Base-by-base conservation (phyloP, 805 yeast species). In the Kazachstania africana region DNA sequence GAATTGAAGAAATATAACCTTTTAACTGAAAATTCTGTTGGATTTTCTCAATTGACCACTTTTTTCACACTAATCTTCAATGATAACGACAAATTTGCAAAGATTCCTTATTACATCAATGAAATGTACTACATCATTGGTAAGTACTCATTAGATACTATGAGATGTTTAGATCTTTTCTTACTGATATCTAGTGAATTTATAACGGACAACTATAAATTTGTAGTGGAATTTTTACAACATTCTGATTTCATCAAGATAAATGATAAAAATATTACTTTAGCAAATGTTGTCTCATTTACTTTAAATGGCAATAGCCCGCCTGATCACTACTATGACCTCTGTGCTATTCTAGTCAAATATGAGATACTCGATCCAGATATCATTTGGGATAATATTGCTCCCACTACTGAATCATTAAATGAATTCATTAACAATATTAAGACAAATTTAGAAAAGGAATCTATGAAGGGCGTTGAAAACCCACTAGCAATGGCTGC, bases 401-500 rank as follows among this genome's bases (percentile, higher is more conserved):
- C 59, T 3, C 87, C 91, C 0, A 50, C 55, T 8, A 71, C 68
- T 18, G 63, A 58, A 3, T 66, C 55, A 3, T 60, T 79, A 60
- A 43, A 44, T 0, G 43, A 44, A 8, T 57, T 73, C 18, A 66
- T 72, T 24, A 56, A 55, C 1, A 47, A 50, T 4, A 68, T 72
- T 47, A 65, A 68, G 23, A 56, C 59, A 19, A 60, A 65, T 8
- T 48, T 70, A 34, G 74, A 75, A 12, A 71, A 71, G 9, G 68
- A 72, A 36, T 70, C 80, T 0, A 62, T 65, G 43, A 62, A 63
- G 38, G 78, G 87, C 0, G 66, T 71, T 16, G 78, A 82, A 0
- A 81, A 78, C 38, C 94, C 94, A 0, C 58, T 87, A 29, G 91
- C 96, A 0, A 51, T 85, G 43, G 95, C 95, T 5, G 91, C 91